Base-by-base conservation (phyloP, 768 basidiomycete species). In the Xerocomus potaroensis region DNA sequence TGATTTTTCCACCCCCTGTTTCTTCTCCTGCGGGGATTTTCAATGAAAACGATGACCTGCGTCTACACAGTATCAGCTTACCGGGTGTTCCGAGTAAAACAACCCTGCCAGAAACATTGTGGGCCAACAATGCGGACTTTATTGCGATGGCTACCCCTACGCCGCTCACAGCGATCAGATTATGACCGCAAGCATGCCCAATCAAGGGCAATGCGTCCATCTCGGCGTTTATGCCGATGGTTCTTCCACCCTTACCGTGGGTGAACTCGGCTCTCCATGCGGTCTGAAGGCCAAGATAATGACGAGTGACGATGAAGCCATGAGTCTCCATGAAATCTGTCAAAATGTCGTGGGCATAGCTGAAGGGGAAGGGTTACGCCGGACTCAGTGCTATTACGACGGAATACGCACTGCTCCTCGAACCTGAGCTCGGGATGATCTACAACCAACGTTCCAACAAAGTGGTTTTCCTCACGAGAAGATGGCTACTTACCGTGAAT, bases 1-100 rank as follows among this genome's bases (percentile, higher is more conserved):
- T 75, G 38, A 83, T 72, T 68, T 93, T 93, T 12, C 91, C 91
- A 10, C 80, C 85, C 9, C 85, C 84, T 10, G 69, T 68, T 69
- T 92, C 90, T 66, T 92, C 90, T 23, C 83, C 90, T 87, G 48
- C 38, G 52, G 23, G 51, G 43, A 46, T 43, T 37, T 39, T 43
- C 26, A 21, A 43, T 38, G 32, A 34, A 43, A 41, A 27, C 43
- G 33, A 18, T 47, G 36, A 14, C 11, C 36, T 27, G 14, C 23
- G 23, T 6, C 27, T 16, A 33, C 30, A 42, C 22, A 18, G 45
- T 38, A 47, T 35, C 36, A 41, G 50, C 56, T 54, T 68, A 82
- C 81, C 81, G 52, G 88, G 88, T 12, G 88, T 91, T 37, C 88
- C 88, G 8, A 91, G 73, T 21, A 91, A 72, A 47, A 91, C 69